Evolutionary conservation across 108 stramenopile species (phyloP).

Genomic region (Parmales sp.): DNA sequence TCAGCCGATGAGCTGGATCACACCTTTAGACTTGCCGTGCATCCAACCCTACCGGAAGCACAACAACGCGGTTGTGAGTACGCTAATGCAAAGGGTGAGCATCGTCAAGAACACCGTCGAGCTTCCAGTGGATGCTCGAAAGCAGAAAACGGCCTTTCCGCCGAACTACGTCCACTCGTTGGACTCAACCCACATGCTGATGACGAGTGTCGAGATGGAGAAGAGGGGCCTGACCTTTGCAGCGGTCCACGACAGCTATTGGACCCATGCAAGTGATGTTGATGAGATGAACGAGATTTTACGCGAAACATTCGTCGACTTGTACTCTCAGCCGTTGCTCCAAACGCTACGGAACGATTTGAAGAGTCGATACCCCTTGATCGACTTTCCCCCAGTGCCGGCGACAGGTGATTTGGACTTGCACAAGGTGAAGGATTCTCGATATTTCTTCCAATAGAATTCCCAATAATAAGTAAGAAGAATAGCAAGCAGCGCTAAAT

Average conservation of each 20-base stretch:
- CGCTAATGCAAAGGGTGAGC: conserved; percentile 74
- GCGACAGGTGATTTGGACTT: conserved; percentile 78
- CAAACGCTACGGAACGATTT: conserved; percentile 63
- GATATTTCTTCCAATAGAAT: conserved; percentile 93
- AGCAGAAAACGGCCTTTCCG: conserved; percentile 92
- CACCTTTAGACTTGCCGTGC: conserved; percentile 93
- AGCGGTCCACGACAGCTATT: conserved; percentile 98
- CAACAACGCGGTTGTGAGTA: conserved; percentile 62
- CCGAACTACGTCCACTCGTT: conserved; percentile 99
- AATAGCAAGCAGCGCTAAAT: too few relatives aligned
- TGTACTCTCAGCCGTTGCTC: conserved; percentile 84
- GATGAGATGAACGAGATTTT: conserved; percentile 88
- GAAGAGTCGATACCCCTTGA: conserved; percentile 75
- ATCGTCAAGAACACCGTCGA: conserved; percentile 68
- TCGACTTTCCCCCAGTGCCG: conserved; percentile 85
- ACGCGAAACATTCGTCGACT: conserved; percentile 83
- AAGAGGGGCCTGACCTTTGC: conserved; percentile 79
- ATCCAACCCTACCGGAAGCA: conserved; percentile 91
- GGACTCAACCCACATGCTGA: conserved; percentile 97
- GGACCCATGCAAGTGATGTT: conserved; percentile 94
- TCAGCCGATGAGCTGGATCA: conserved; percentile 94
- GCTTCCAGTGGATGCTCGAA: conserved; percentile 66
- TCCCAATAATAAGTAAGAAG: conserved; percentile 15
- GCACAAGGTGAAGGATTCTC: conserved; percentile 73
- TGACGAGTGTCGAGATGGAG: conserved; percentile 94